phyloP scores from a whole-genome alignment of 1,139 yeast species.

The Blastobotrys capitulatus region DNA sequence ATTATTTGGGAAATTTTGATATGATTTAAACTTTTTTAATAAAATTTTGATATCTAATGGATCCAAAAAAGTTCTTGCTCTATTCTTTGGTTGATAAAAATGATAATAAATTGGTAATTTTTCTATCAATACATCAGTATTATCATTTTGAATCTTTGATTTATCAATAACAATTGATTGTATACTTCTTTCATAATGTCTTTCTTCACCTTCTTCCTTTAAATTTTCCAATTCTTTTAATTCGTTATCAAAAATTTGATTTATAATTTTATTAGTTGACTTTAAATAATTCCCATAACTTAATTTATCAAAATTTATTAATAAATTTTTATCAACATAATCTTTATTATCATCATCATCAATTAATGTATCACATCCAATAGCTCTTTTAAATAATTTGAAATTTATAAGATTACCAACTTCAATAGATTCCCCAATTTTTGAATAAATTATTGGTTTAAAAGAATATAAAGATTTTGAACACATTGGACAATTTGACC shows the following conservation, averaged over 20 bases:
- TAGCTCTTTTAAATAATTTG: conserved; percentile 6
- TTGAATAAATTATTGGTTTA: conserved; percentile 13
- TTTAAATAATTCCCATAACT: not conserved
- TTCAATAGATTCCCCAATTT: not conserved
- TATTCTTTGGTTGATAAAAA: conserved; percentile 15
- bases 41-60: conserved; percentile 14
- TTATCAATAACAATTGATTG: conserved; percentile 5
- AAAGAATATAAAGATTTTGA: conserved; percentile 10
- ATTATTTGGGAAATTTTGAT: conserved; percentile 11
- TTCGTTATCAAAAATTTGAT: not conserved
- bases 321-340: not conserved
- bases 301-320: not conserved
- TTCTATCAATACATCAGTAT: not conserved
- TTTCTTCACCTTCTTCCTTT: conserved; percentile 6
- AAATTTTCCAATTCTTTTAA: not conserved
- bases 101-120: conserved; percentile 10
- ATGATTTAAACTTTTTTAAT: conserved; percentile 10
- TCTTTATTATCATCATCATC: not conserved
- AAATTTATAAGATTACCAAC: conserved; percentile 10
- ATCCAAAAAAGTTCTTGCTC: conserved; percentile 13
- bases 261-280: not conserved
- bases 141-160: not conserved
- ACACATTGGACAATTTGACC: conserved; percentile 16
- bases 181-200: conserved; percentile 1
- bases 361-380: not conserved